Conservation (phyloP, 2,329 filamentous ascomycete genomes). For the Ophiostoma pallidulum region DNA sequence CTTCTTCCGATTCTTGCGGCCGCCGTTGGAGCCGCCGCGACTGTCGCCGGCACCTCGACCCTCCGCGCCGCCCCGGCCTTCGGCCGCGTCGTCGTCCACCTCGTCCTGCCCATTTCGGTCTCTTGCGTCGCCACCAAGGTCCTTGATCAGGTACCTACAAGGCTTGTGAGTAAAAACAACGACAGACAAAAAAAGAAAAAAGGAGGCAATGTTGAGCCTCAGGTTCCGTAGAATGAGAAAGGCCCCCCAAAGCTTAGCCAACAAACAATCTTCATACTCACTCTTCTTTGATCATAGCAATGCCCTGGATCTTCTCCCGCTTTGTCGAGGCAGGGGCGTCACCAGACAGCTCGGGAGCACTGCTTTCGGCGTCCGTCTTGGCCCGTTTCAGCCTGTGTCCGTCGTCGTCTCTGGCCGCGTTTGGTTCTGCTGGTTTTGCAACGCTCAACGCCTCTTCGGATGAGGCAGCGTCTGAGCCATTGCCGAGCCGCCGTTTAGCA, state of each 20-base stretch:
- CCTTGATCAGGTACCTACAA: constrained; percentile 32
- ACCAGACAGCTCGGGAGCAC: neutral
- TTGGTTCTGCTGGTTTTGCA: neutral
- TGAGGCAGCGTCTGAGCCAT: neutral
- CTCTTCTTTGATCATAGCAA: constrained; percentile 66
- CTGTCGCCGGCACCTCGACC: constrained; percentile 20
- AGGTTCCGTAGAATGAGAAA: no score
- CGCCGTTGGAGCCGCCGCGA: constrained; percentile 9
- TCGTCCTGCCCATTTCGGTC: constrained; percentile 16
- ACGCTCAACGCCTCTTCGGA: neutral
- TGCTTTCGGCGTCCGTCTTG: constrained; percentile 36
- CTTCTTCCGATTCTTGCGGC: constrained; percentile 26
- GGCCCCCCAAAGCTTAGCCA: no score
- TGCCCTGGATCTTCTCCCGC: constrained; percentile 37
- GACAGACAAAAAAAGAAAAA: no score
- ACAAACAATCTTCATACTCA: no score
- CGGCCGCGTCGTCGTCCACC: constrained; percentile 41
- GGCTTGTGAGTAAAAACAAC: neutral
- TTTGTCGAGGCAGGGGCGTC: constrained; percentile 15
- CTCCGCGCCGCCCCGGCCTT: constrained; percentile 28
- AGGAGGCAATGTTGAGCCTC: no score
- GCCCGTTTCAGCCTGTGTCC: constrained; percentile 43
- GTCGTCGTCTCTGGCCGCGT: constrained; percentile 1
- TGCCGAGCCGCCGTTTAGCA: constrained; percentile 7
- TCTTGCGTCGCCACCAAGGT: neutral